Base-by-base conservation (phyloP, 352 stramenopile genomes). In the Phytophthora citricola region DNA sequence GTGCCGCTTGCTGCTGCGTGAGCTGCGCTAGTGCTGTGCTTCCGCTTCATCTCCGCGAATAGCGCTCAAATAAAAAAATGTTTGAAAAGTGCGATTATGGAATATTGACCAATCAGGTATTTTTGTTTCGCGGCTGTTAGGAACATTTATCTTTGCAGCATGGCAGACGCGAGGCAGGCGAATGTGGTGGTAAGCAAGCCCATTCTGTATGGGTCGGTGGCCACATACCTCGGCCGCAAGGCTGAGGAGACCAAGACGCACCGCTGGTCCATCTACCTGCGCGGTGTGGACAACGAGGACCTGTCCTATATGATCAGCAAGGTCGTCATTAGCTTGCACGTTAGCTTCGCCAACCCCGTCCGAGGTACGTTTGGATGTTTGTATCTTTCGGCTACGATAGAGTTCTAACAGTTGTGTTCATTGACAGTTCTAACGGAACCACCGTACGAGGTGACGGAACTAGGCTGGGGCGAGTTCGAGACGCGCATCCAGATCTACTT, bases 381-480 rank as follows among this genome's bases (percentile, higher is more conserved):
- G 45, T 22, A 17, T 49, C 17, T 60, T 51, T 60, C 12, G 44
- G 55, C 38, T 17, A 51, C 36, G 22, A 31, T 61, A 54, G 50
- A 27, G 3, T 31, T 36, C 4, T 62, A 49, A 60, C 44, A 27
- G 9, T 61, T 36, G 43, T 57, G 22, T 22, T 48, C 44, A 24
- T 51, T 51, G 20, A 31, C 41, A 95, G 97, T 98, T 71, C 73
- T 98, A 36, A 98, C 90, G 0, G 81, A 97, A 66, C 93, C 95
- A 32, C 97, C 97, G 41, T 99, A 98, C 73, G 94, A 99, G 74
- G 94, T 99, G 14, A 98, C 93, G 3, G 97, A 99, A 73, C 94
- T 90, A 48, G 97, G 97, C 48, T 99, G 97, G 97, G 97, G 97
- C 40, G 97, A 99, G 76, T 99, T 99, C 76, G 96, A 99, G 83